Evolutionary conservation across 305 asterid species (phyloP).

Genomic region (Solanum hybrid): DNA sequence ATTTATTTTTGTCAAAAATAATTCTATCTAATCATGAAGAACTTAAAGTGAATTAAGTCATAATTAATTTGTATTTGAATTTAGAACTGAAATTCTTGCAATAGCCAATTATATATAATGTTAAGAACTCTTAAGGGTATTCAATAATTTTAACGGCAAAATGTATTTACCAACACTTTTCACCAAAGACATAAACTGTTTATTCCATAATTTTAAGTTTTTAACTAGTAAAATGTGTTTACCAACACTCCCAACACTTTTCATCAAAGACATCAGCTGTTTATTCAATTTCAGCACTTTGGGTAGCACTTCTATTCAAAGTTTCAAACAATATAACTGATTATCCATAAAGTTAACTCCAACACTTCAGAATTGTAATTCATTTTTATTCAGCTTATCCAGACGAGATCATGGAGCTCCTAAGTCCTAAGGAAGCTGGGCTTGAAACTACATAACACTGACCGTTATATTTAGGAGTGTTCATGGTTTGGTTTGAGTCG

Average conservation of each 20-base stretch:
- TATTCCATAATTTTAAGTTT: not conserved
- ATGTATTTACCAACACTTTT: not conserved
- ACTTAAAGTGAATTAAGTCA: not conserved
- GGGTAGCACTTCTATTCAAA: not conserved
- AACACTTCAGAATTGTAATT: not conserved
- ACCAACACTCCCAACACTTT: not conserved
- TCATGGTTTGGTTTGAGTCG: not conserved
- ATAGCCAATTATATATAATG: not conserved
- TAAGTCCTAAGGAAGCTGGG: not conserved
- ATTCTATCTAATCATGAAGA: not conserved
- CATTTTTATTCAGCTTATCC: not conserved
- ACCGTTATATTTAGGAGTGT: not conserved
- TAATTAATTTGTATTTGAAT: not conserved
- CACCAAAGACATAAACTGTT: not conserved
- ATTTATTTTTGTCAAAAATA: not conserved
- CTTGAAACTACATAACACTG: not conserved
- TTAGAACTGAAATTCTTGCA: not conserved
- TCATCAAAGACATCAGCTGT: not conserved
- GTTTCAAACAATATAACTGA: not conserved
- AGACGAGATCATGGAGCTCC: not conserved
- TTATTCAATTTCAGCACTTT: not conserved
- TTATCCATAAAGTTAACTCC: not conserved
- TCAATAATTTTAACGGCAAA: not conserved
- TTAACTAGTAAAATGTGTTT: not conserved
- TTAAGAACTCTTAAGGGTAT: not conserved